Evolutionary conservation across 83 land plant species (phyloP), one percentile per base, ranked within the genome.

Genomic region (Larix sibirica): DNA sequence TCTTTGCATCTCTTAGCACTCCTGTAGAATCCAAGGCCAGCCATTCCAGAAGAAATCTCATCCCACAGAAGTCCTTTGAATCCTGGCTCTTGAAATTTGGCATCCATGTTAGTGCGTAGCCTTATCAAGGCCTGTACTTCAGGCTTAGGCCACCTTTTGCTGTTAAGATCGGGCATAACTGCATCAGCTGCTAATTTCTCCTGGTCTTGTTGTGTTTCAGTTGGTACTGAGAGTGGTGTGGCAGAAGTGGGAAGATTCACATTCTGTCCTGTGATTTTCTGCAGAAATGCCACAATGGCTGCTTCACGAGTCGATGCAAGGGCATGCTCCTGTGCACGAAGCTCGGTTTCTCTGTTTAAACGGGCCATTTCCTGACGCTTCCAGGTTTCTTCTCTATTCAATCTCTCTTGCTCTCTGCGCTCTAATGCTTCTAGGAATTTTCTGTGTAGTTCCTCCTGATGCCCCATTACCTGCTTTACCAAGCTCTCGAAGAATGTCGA

Each of bases 1-100:
- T 96, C 98, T 71, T 96, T 96, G 85, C 98, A 96, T 44, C 98
- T 87, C 86, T 93, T 96, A 47, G 95, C 87, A 85, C 90, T 93
- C 38, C 98, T 83, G 31, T 86, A 84, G 82, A 91, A 96, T 0
- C 98, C 98, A 84, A 92, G 14, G 47, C 82, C 81, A 4, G 85
- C 66, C 98, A 96, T 96, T 59, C 85, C 83, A 33, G 88, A 68
- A 81, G 92, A 89, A 58, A 96, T 90, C 83, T 94, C 95, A 84
- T 95, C 98, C 98, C 98, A 96, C 3, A 94, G 79, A 10, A 95
- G 93, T 6, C 85, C 94, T 74, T 90, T 95, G 13, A 85, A 86
- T 2, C 87, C 91, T 8, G 88, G 82, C 91, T 86, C 91, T 81
- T 88, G 94, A 68, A 92, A 92, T 24, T 83, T 84, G 63, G 84